These are phyloP conservation scores for Hirschfeldia incana DNA, from an alignment of 345 rosid species.

Conservation along the genomic window DNA sequence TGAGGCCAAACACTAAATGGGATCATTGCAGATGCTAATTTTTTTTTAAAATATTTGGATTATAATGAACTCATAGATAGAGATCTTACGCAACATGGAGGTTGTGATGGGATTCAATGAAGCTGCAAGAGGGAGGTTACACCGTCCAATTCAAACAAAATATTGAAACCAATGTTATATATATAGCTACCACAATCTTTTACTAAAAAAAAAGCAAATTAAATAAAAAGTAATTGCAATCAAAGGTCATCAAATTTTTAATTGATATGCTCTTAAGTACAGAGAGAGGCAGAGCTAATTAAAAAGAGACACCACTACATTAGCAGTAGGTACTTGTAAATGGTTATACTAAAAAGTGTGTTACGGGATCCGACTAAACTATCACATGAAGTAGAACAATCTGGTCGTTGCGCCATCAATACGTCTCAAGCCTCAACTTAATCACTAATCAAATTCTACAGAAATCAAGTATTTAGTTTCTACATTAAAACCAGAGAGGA, in stretches of 20 bases:
- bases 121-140: slow-evolving; percentile 33
- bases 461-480: neutral
- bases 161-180: neutral
- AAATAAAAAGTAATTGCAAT: neutral
- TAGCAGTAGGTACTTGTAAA: neutral
- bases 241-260: neutral
- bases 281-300: neutral
- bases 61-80: no score
- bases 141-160: slow-evolving; percentile 40
- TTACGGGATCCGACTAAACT: neutral
- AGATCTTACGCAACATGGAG: no score
- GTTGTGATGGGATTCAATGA: no score
- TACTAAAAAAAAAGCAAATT: neutral
- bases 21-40: no score
- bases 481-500: neutral
- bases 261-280: neutral
- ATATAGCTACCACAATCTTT: neutral
- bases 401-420: neutral
- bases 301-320: neutral
- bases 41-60: no score
- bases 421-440: neutral
- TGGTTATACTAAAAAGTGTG: neutral
- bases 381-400: neutral
- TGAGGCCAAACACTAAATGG: no score
- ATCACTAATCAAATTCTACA: neutral